phyloP scores from a whole-genome alignment of 495 filamentous ascomycete genomes.

The Filosporella fistucella region DNA sequence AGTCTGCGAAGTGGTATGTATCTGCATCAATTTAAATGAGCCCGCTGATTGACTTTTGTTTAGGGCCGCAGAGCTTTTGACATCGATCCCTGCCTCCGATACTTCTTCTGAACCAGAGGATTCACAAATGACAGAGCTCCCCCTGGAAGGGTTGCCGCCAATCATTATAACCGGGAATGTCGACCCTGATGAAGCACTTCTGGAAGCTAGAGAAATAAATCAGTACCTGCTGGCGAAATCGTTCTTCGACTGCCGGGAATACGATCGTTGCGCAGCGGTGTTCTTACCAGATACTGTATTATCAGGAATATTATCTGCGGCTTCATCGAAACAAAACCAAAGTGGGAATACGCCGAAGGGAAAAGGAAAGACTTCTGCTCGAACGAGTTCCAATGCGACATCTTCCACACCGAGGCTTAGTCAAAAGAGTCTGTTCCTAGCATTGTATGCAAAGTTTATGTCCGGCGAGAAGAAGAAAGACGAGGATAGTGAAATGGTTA shows the following conservation, averaged over 20 bases:
- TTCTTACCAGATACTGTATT: slow-evolving; percentile 76
- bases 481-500: slow-evolving; percentile 95
- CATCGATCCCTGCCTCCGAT: slow-evolving; percentile 56
- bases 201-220: slow-evolving; percentile 76
- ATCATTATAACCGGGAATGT: slow-evolving; percentile 39
- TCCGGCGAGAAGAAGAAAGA: slow-evolving; percentile 94
- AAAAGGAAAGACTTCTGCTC: slow-evolving; percentile 28
- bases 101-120: slow-evolving; percentile 23
- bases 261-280: slow-evolving; percentile 86
- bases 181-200: slow-evolving; percentile 62
- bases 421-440: slow-evolving; percentile 88
- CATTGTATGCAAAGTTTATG: slow-evolving; percentile 87
- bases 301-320: slow-evolving; percentile 49
- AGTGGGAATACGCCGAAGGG: slow-evolving; percentile 39
- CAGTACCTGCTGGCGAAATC: slow-evolving; percentile 90
- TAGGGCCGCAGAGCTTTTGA: slow-evolving; percentile 94
- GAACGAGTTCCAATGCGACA: slow-evolving; percentile 31
- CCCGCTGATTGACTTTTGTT: not conserved
- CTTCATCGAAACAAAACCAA: slow-evolving; percentile 28
- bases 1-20: slow-evolving; percentile 89
- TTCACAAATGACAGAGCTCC: slow-evolving; percentile 33
- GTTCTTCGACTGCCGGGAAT: slow-evolving; percentile 94
- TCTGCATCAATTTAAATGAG: not conserved
- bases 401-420: slow-evolving; percentile 55
- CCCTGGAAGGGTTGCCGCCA: slow-evolving; percentile 22